phyloP scores from a whole-genome alignment of 495 filamentous ascomycete species.

The Hyaloscypha finlandica region DNA sequence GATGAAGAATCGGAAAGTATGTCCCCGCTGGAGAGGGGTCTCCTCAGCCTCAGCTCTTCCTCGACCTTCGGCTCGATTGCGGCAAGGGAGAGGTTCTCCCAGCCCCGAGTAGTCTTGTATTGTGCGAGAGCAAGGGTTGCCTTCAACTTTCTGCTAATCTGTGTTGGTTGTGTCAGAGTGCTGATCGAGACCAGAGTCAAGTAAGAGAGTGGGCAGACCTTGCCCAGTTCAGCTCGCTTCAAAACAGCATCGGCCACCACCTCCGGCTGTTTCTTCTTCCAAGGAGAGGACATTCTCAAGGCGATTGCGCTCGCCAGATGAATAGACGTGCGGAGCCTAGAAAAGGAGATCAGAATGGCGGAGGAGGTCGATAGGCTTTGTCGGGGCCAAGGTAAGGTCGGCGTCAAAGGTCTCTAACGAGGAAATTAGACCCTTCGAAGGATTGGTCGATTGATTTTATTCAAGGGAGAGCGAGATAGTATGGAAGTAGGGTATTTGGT shows the following conservation, averaged over 20 bases:
- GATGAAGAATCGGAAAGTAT: constrained; percentile 78
- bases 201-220: constrained; percentile 53
- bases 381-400: constrained; percentile 19
- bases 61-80: constrained; percentile 75
- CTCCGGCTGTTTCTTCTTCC: constrained; percentile 60
- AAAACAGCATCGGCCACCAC: constrained; percentile 70
- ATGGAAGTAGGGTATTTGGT: too few species aligned
- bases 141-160: constrained; percentile 91
- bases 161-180: constrained; percentile 14
- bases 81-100: constrained; percentile 75
- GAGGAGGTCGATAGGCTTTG: constrained; percentile 18
- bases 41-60: constrained; percentile 56
- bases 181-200: neutral
- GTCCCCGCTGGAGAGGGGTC: constrained; percentile 58
- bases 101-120: constrained; percentile 93
- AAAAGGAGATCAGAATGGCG: neutral
- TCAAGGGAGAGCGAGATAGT: neutral
- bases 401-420: constrained; percentile 17
- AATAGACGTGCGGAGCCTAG: neutral
- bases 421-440: constrained; percentile 17
- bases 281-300: constrained; percentile 53
- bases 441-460: constrained; percentile 3
- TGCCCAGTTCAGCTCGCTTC: constrained; percentile 76
- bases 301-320: neutral
- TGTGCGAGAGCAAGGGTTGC: constrained; percentile 92